A percentile compares a stretch with the other conserved stretches of the same genome.
These are phyloP conservation scores for Penicillium sp. DNA, from an alignment of 2,329 filamentous ascomycete species.

Conservation along the genomic window DNA sequence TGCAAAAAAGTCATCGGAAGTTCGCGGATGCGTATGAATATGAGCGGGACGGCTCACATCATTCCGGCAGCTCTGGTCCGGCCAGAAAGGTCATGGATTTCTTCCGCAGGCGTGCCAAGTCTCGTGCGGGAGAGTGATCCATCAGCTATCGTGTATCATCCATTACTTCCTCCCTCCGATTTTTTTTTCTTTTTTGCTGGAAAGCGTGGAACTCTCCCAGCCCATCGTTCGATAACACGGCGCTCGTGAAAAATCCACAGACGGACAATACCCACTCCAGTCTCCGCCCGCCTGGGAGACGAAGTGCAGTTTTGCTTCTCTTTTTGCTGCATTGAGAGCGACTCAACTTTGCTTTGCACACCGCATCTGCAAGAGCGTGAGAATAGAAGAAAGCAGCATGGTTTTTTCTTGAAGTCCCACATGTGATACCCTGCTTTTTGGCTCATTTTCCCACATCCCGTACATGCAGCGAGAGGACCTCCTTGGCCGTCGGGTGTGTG, in stretches of 20 bases:
- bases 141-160: slow-evolving; percentile 15
- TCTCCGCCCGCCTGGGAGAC: slow-evolving; percentile 9
- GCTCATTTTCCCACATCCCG: slow-evolving; percentile 21
- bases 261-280: slow-evolving; percentile 5
- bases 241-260: slow-evolving; percentile 10
- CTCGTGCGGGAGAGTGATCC: slow-evolving; percentile 49
- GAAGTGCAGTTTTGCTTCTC: slow-evolving; percentile 3
- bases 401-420: slow-evolving; percentile 36
- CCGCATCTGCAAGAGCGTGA: background rate
- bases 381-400: slow-evolving; percentile 27
- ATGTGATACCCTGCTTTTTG: slow-evolving; percentile 37
- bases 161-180: background rate
- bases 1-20: slow-evolving; percentile 78
- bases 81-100: slow-evolving; percentile 97
- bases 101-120: slow-evolving; percentile 80
- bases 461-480: slow-evolving; percentile 31
- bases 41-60: slow-evolving; percentile 53
- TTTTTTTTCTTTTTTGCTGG: background rate
- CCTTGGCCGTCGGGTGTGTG: slow-evolving; percentile 27
- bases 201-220: background rate
- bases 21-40: slow-evolving; percentile 86
- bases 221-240: background rate
- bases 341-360: slow-evolving; percentile 9
- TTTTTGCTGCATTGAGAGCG: slow-evolving; percentile 4
- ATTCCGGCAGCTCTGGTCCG: slow-evolving; percentile 77